Percentiles rank a stretch among this genome's conserved stretches.
Evolutionary conservation across 352 stramenopile species (phyloP).

Genomic region (Thalassiosira mediterranea): DNA sequence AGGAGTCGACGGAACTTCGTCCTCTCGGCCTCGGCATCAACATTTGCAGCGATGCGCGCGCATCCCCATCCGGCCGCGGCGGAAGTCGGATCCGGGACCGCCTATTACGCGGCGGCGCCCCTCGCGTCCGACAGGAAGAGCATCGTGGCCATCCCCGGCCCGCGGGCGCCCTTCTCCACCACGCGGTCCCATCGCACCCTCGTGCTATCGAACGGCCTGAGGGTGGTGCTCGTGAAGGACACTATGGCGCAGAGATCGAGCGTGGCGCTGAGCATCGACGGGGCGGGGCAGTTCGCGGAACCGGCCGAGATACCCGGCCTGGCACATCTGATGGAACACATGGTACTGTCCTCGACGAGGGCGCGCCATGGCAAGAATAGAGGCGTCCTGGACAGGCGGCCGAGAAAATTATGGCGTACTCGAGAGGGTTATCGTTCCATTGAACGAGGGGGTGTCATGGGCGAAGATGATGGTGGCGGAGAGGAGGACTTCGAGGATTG

Average conservation of each 20-base stretch:
- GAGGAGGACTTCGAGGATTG: slow-evolving; percentile 76
- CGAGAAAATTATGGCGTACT: slow-evolving; percentile 30
- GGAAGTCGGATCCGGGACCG: not conserved
- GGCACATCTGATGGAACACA: slow-evolving; percentile 80
- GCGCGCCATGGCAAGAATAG: slow-evolving; percentile 11
- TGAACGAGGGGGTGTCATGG: not conserved
- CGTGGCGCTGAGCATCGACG: slow-evolving; percentile 63
- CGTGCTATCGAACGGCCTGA: slow-evolving; percentile 56
- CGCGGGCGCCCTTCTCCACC: slow-evolving; percentile 64
- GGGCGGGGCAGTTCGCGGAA: slow-evolving; percentile 73
- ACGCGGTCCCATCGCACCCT: slow-evolving; percentile 61
- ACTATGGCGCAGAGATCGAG: slow-evolving; percentile 30
- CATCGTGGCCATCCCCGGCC: slow-evolving; percentile 25
- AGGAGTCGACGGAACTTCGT: slow-evolving; percentile 8
- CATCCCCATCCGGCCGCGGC: not conserved
- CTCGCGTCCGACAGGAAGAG: slow-evolving; percentile 14
- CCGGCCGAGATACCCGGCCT: slow-evolving; percentile 58
- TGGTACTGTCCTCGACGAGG: slow-evolving; percentile 51
- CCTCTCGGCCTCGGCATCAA: not conserved
- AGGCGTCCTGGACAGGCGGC: slow-evolving; percentile 28
- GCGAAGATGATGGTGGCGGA: slow-evolving; percentile 1
- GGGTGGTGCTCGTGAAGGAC: slow-evolving; percentile 65
- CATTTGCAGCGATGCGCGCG: not conserved
- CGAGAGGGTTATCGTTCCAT: no score
- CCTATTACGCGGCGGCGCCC: not conserved